Conservation (phyloP, 148 eudicot genomes). For the Limonium bicolor region DNA sequence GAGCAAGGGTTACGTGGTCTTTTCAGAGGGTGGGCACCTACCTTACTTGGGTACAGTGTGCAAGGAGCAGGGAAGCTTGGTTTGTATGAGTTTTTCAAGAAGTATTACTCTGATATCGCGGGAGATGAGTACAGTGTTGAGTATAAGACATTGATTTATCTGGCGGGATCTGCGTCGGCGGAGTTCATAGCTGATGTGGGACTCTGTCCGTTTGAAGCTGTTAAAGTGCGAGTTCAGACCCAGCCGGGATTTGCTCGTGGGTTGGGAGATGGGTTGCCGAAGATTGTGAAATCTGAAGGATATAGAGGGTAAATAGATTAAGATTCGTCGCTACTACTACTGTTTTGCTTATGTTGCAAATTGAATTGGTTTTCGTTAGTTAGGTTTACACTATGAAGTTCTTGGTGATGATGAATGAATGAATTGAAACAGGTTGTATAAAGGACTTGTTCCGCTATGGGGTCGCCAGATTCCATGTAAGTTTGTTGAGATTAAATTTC, state of each 20-base stretch:
- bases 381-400: too few species aligned
- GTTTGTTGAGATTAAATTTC: too few species aligned
- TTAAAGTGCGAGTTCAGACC: slow-evolving; percentile 66
- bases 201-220: slow-evolving; percentile 68
- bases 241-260: slow-evolving; percentile 68
- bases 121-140: slow-evolving; percentile 44
- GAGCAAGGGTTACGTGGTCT: slow-evolving; percentile 56
- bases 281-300: slow-evolving; percentile 45
- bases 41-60: slow-evolving; percentile 55
- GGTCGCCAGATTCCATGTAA: slow-evolving; percentile 61
- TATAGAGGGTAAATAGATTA: not conserved
- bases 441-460: slow-evolving; percentile 38
- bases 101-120: slow-evolving; percentile 51
- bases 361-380: too few species aligned
- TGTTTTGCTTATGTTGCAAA: too few species aligned
- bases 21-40: slow-evolving; percentile 68
- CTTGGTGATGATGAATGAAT: too few species aligned
- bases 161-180: slow-evolving; percentile 67
- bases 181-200: slow-evolving; percentile 61
- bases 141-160: slow-evolving; percentile 48
- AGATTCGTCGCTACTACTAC: too few species aligned
- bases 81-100: slow-evolving; percentile 64
- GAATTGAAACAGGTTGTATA: slow-evolving; percentile 22
- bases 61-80: slow-evolving; percentile 67
- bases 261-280: slow-evolving; percentile 55